Evolutionary conservation across 140 eudicot species (phyloP).

Genomic region (Cichorium intybus): DNA sequence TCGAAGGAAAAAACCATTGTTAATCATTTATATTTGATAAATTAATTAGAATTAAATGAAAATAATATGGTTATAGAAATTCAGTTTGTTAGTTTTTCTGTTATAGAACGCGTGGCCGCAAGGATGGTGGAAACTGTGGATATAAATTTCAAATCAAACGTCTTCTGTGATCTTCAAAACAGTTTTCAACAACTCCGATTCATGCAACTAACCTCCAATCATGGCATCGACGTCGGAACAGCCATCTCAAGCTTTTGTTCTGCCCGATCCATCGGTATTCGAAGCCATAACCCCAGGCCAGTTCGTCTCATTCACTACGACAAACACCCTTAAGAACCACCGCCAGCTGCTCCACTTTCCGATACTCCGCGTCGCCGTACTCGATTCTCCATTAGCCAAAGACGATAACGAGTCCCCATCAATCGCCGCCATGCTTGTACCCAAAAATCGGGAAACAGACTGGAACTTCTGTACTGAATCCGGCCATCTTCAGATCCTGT

Average conservation of each 20-base stretch:
- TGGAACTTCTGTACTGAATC: slow-evolving; percentile 52
- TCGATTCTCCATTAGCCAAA: slow-evolving; percentile 42
- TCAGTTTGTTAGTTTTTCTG: not conserved
- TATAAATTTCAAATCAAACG: not conserved
- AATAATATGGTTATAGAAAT: no score
- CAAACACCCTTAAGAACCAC: slow-evolving; percentile 14
- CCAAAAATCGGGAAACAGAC: slow-evolving; percentile 46
- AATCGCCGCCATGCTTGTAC: slow-evolving; percentile 58
- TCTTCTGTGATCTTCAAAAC: not conserved
- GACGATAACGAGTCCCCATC: slow-evolving; percentile 5
- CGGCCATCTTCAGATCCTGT: slow-evolving; percentile 59
- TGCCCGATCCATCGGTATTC: not conserved
- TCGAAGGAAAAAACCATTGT: no score
- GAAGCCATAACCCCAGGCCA: not conserved
- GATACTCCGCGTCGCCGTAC: not conserved
- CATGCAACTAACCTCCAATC: not conserved
- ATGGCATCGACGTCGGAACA: not conserved
- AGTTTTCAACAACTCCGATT: not conserved
- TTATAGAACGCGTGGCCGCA: not conserved
- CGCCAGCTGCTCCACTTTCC: slow-evolving; percentile 9
- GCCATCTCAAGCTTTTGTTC: not conserved
- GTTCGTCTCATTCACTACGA: slow-evolving; percentile 46
- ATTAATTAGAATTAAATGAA: no score
- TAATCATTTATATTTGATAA: no score
- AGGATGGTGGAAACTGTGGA: not conserved